Evolutionary conservation across 192 early-diverging fungal species (phyloP), one percentile per base, ranked within the genome.

Genomic region (Backusella luteola): DNA sequence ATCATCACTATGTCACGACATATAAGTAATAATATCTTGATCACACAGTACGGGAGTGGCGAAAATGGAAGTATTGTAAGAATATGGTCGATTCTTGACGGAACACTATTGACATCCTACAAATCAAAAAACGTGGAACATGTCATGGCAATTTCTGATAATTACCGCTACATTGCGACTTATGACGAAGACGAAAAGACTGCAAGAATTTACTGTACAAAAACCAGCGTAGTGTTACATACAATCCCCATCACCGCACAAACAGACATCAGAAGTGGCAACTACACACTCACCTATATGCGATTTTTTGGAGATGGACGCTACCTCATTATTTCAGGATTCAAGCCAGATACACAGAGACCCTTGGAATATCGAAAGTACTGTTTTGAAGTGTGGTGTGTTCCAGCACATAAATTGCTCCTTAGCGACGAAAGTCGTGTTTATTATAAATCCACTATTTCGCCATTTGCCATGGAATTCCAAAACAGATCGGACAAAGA

Each of bases 11-110:
- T 63, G 56, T 63, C 15, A 34, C 29, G 42, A 29, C 11, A 71
- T 49, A 17, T 42, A 6, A 71, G 23, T 14, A 46, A 23, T 71
- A 14, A 46, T 49, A 44, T 46, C 41, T 39, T 23, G 5, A 5
- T 32, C 23, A 44, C 38, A 32, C 23, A 29, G 14, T 46, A 41
- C 9, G 4, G n/a, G 11, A 29, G 39, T 15, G 14, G 11, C 4
- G 15, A 39, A 1, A 15, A 19, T 12, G 69, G 69, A 26, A 26
- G 4, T 4, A 4, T 49, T 42, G 69, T 69, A n/a, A 34, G 67
- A 38, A 69, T 69, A 17, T 69, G 67, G 67, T 69, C 67, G 6
- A 69, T 69, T 69, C 5, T 71, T 32, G 69, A 71, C 14, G 69
- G 69, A 12, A 34, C 69, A 21, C 4, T 36, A 29, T 29, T 71